Evolutionary conservation across 495 filamentous ascomycete genomes (phyloP), one percentile per base, ranked within the genome.

Genomic region (Entonaema liquescens): DNA sequence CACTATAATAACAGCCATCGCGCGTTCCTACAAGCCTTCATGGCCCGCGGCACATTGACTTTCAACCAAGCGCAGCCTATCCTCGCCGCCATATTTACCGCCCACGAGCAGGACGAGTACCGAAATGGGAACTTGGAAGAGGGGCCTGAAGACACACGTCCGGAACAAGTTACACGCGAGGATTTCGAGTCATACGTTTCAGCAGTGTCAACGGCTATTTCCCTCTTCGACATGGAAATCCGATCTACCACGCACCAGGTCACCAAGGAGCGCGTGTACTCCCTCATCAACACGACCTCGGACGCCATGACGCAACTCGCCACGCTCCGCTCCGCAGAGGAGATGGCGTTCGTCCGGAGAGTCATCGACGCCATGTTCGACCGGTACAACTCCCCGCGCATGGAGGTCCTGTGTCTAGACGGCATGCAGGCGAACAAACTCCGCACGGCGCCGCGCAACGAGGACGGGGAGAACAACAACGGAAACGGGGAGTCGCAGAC

Each of bases 361-460:
- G 76, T 98, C 15, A 88, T 99, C 0, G 95, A 98, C 78, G 89
- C 86, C 68, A 97, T 99, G 89, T 98, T 98, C 75, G 92, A 94
- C 52, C 89, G 85, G 3, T 87, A 93, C 76, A 98, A 98, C 72
- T 93, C 89, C 0, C 81, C 79, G 23, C 81, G 88, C 1, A 87
- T 87, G 64, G 95, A 98, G 79, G 85, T 93, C 53, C 90, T 97
- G 88, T 92, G 91, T 0, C 82, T 97, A 1, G 89, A 84, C 29
- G 84, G 86, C 28, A 92, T 92, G 71, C 88, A 97, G 75, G 95
- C 95, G 3, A 79, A 92, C 36, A 87, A 87, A 35, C 79, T 92
- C 4, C 81, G 84, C 9, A 85, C 88, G 57, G 80, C 83, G 56
- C 61, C 62, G 68, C 77, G 80, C 67, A 78, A 81, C 38, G 81